Evolutionary conservation across 2,329 filamentous ascomycete genomes (phyloP), one percentile per base, ranked within the genome.

Genomic region (Paraconiothyrium brasiliense): DNA sequence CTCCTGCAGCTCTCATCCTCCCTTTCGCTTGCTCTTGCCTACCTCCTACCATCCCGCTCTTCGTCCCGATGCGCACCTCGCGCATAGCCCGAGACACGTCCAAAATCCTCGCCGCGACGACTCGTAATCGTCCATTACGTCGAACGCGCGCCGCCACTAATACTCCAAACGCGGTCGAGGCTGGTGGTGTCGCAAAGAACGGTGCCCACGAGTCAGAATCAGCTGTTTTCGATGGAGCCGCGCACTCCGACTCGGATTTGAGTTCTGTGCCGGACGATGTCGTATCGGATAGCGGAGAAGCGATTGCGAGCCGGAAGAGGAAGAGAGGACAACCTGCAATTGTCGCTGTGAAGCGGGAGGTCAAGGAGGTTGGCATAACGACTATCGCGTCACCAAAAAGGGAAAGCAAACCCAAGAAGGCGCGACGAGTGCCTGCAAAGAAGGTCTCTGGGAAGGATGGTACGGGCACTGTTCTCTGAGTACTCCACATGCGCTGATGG

Each of bases 261-360:
- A 78, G 74, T 57, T 75, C 75, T 22, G 70, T 65, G 46, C 72
- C 74, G 4, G 61, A 67, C 37, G 69, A 72, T 7, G 69, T 64
- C 22, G 66, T 59, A 22, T 74, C 72, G 24, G 74, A 76, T 39
- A 62, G 43, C 22, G 66, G 69, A 22, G 66, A 62, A 30, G 48
- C 62, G 39, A 63, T 49, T 20, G 57, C 58, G 43, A 64, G 59
- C 37, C 71, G 64, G 65, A 87, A 86, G 70, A 82, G 83, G 41
- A 87, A 85, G 69, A 79, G 81, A 61, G 79, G 73, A 20, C 59
- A 72, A 59, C 70, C 74, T 67, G 55, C 69, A 57, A 44, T 77
- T 66, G 54, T 74, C 63, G 24, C 75, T 64, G 67, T 76, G 50
- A 80, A 78, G 61, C 71, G 74, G n/a, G 73, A 72, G 61, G 60